Evolutionary conservation across 306 rosid genomes (phyloP).

Genomic region (Vigna mungo): DNA sequence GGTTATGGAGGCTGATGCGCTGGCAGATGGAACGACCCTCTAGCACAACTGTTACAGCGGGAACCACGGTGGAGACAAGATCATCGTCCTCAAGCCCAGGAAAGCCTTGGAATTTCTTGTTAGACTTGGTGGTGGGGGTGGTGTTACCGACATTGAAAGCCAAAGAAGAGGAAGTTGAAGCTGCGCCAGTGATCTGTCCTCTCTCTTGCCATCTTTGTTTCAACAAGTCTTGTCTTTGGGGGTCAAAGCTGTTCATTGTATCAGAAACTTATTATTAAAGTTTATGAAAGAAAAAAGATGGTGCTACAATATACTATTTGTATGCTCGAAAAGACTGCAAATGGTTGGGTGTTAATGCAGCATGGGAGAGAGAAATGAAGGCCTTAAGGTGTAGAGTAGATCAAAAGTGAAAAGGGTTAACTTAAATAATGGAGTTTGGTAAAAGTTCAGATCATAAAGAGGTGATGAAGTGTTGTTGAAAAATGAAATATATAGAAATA

Average conservation of each 20-base stretch:
- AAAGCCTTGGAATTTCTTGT: conserved; percentile 48
- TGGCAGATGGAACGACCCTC: conserved; percentile 96
- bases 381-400: conserved; percentile 20
- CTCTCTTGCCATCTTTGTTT: conserved; percentile 65
- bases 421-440: conserved; percentile 40
- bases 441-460: conserved; percentile 33
- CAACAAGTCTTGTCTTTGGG: conserved; percentile 63
- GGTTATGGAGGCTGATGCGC: conserved; percentile 83
- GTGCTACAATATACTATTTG: no score
- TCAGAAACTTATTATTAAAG: neutral
- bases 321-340: neutral
- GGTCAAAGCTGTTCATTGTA: conserved; percentile 59
- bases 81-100: conserved; percentile 59
- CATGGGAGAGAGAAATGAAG: conserved; percentile 15
- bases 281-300: neutral
- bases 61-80: conserved; percentile 62
- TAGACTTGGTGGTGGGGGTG: neutral
- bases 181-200: conserved; percentile 43
- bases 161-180: conserved; percentile 48
- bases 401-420: neutral
- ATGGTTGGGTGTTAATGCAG: conserved; percentile 34
- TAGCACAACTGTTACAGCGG: conserved; percentile 81
- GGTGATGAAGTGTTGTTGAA: conserved; percentile 37
- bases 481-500: neutral
- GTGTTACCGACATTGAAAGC: conserved; percentile 35